Conservation (phyloP, 2,329 filamentous ascomycete species). For the Curvularia verruculosa region DNA sequence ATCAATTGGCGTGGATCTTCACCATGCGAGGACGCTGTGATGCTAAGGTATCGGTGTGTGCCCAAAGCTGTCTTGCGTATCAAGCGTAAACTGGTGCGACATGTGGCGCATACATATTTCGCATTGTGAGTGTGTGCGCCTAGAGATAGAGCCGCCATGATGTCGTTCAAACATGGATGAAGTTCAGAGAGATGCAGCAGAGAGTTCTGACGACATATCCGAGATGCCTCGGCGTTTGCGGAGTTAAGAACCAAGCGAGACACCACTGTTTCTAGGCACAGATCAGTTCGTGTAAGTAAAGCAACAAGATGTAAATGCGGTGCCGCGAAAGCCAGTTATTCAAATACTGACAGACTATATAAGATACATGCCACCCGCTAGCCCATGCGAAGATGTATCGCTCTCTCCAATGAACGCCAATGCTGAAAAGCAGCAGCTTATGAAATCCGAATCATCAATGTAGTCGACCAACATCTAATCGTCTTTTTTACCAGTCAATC, state of each 20-base stretch:
- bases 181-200: background rate
- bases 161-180: background rate
- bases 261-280: background rate
- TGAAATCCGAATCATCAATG: slow-evolving; percentile 4
- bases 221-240: slow-evolving; percentile 24
- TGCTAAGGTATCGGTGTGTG: slow-evolving; percentile 14
- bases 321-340: slow-evolving; percentile 14
- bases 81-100: slow-evolving; percentile 15
- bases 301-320: background rate
- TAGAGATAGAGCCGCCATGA: slow-evolving; percentile 20
- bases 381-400: slow-evolving; percentile 5
- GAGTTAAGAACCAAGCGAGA: slow-evolving; percentile 15
- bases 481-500: slow-evolving; percentile 44
- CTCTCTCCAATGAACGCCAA: slow-evolving; percentile 20
- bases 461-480: slow-evolving; percentile 28
- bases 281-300: background rate
- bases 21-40: slow-evolving; percentile 15
- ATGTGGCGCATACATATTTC: slow-evolving; percentile 32
- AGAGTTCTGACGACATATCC: slow-evolving; percentile 14
- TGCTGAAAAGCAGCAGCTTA: slow-evolving; percentile 8
- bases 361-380: slow-evolving; percentile 12
- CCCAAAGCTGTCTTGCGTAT: slow-evolving; percentile 9
- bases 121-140: slow-evolving; percentile 2
- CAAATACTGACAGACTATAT: slow-evolving; percentile 3
- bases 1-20: slow-evolving; percentile 2